Evolutionary conservation across 306 rosid genomes (phyloP), one percentile per base, ranked within the genome.

Genomic region (Calophaca sinica): DNA sequence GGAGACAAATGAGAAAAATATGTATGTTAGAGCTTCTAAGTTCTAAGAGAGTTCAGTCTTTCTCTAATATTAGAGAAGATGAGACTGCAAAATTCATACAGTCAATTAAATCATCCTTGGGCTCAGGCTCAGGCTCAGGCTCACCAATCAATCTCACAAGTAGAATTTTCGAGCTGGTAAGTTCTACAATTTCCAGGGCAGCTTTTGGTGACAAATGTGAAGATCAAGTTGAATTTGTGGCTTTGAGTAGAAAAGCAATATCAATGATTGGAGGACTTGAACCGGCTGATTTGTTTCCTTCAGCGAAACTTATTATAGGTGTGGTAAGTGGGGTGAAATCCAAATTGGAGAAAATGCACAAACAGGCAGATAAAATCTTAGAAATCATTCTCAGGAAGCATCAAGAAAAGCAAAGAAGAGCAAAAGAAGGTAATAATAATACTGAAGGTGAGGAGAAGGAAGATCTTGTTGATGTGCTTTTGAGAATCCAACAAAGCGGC

Each of bases 391-490:
- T 79, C 1, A 7, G 0, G 0, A 58, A 72, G 33, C 83, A 79
- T 46, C 69, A 45, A 72, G 28, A 64, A 3, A 72, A 45, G 33
- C n/a, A 2, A 62, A 20, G 7, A 14, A 14, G 68, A 38, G n/a
- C n/a, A 7, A 13, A 36, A 13, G 48, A 62, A n/a, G n/a, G 48
- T 0, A 33, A 2, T 5, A 29, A 29, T 13, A 9, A n/a, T 55
- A 44, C 6, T 3, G 49, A 1, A 3, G 33, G 38, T 3, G 49
- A 1, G 1, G 33, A 38, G 2, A 1, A 14, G 1, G 68, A 62
- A 39, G 76, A 77, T 69, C 75, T 68, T 59, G 69, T 77, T n/a
- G 76, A 77, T 77, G 81, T 77, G 45, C 76, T 77, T 4, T 70
- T 77, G 63, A 48, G 81, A 59, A 1, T 77, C 13, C 81, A 68